Conservation (phyloP, 139 green algal species). For the Chlorella vulgaris region DNA sequence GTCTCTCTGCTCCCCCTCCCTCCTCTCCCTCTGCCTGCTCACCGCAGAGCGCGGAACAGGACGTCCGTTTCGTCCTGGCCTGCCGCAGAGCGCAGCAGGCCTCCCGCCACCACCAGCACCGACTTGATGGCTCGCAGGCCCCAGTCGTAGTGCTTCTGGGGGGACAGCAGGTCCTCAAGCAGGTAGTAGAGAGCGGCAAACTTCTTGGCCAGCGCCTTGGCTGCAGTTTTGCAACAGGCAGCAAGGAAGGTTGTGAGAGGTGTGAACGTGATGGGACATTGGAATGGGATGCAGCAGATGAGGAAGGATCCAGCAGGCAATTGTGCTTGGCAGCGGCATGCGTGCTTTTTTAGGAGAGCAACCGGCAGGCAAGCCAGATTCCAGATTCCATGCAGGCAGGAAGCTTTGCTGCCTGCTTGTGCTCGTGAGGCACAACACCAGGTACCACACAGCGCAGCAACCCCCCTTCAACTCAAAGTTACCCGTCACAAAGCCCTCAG, state of each 20-base stretch:
- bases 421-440: no score
- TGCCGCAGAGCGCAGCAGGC: conserved; percentile 85
- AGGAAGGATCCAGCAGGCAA: no score
- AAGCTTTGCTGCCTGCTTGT: no score
- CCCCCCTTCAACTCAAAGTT: no score
- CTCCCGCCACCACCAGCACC: conserved; percentile 89
- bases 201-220: conserved; percentile 76
- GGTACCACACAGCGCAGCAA: no score
- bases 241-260: no score
- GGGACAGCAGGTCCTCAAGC: conserved; percentile 88
- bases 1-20: no score
- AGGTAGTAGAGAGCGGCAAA: conserved; percentile 94
- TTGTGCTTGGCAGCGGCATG: no score
- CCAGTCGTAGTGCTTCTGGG: conserved; percentile 88
- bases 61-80: conserved; percentile 88
- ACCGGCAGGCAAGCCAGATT: no score
- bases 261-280: background rate
- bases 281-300: conserved; percentile 44
- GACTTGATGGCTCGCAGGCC: conserved; percentile 95
- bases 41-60: conserved; percentile 81
- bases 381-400: no score
- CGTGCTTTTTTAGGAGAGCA: no score
- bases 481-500: conserved; percentile 88
- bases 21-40: background rate
- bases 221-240: background rate